Percentiles rank a stretch among this genome's conserved stretches.
Conservation (phyloP, 2,329 filamentous ascomycete genomes). For the Venturia pyrina region DNA sequence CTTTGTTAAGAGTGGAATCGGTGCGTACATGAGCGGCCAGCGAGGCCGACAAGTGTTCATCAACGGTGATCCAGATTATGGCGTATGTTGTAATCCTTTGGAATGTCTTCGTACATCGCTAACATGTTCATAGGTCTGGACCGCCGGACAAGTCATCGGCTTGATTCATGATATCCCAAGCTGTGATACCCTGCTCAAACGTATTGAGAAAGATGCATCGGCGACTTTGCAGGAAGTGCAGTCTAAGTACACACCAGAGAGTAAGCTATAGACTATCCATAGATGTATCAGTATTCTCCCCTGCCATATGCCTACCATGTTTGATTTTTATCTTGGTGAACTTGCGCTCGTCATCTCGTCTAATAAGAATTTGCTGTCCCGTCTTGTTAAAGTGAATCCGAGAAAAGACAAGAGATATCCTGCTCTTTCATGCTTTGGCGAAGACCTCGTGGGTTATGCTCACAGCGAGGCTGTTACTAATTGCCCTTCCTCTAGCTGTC, state of each 20-base stretch:
- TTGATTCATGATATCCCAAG: conserved; percentile 32
- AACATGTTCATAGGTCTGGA: conserved; percentile 66
- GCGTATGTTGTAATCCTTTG: conserved; percentile 48
- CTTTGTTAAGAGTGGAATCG: conserved; percentile 81
- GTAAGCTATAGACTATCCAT: conserved; percentile 11
- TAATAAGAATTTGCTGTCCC: neutral
- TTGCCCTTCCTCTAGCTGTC: no score
- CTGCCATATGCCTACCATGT: neutral
- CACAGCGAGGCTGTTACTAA: no score
- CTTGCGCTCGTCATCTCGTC: neutral
- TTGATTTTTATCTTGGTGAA: neutral
- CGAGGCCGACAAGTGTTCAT: conserved; percentile 83
- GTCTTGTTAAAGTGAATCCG: neutral
- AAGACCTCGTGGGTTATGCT: no score
- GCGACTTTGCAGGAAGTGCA: conserved; percentile 17
- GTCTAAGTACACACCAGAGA: conserved; percentile 4
- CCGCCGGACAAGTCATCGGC: conserved; percentile 83
- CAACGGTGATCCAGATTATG: conserved; percentile 82
- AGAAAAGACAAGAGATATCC: neutral
- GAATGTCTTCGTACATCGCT: conserved; percentile 6
- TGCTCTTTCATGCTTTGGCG: no score
- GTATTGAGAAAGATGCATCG: conserved; percentile 21
- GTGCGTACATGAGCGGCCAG: conserved; percentile 79
- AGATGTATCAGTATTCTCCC: neutral
- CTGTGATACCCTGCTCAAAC: conserved; percentile 19